These are phyloP conservation scores for Amanita muscaria DNA, from an alignment of 768 basidiomycete species.

Conservation along the genomic window DNA sequence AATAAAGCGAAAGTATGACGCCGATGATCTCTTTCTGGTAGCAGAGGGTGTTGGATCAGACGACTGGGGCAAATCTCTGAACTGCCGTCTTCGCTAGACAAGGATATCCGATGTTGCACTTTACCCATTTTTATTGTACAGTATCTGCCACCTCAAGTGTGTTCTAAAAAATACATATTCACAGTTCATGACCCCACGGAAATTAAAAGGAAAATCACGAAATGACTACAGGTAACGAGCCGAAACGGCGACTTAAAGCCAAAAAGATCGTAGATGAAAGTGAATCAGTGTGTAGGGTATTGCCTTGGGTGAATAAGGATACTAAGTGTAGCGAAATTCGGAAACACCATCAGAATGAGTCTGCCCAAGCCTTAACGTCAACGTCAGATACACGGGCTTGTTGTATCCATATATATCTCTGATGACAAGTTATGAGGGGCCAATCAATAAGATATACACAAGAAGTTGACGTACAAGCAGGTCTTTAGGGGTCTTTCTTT, in stretches of 20 bases:
- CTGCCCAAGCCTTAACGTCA: slow-evolving; percentile 77
- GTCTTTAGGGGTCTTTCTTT: slow-evolving; percentile 80
- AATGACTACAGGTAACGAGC: not conserved
- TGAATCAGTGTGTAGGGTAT: slow-evolving; percentile 1
- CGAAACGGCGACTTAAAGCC: no score
- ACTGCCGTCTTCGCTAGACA: no score
- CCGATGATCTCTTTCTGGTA: not conserved
- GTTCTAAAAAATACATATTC: slow-evolving; percentile 1
- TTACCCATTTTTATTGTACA: no score
- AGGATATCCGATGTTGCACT: no score
- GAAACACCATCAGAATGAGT: slow-evolving; percentile 40
- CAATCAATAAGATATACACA: not conserved
- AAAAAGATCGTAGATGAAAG: not conserved
- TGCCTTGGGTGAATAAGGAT: slow-evolving; percentile 3
- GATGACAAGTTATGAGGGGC: slow-evolving; percentile 3
- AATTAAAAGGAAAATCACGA: not conserved
- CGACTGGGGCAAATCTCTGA: not conserved
- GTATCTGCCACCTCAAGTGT: not conserved
- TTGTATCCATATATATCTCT: slow-evolving; percentile 75
- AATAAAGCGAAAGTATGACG: not conserved
- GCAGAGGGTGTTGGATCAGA: not conserved
- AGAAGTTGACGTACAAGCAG: slow-evolving; percentile 48
- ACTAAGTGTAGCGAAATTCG: not conserved
- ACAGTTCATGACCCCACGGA: not conserved
- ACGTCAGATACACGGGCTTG: slow-evolving; percentile 48